Evolutionary conservation across 441 rosid species (phyloP), one percentile per base, ranked within the genome.

Genomic region (Sinapis alba): DNA sequence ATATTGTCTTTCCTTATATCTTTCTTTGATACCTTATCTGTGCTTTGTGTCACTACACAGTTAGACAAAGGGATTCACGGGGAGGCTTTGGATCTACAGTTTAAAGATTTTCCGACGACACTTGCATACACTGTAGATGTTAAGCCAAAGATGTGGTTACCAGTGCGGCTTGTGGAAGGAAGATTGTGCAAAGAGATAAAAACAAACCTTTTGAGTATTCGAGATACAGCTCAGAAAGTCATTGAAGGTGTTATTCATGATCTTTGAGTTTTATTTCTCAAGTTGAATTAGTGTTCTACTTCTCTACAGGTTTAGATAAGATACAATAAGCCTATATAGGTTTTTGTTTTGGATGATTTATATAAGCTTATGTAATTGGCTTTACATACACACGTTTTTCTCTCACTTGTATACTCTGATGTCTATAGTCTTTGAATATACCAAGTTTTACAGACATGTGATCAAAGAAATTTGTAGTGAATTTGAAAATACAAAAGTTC

Each of bases 81-180:
- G 68, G 86, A 79, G 24, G 34, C 43, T 27, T 73, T 81, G 72
- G 77, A 69, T 65, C 62, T 79, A 7, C 61, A 34, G 19, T 79
- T 78, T 66, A 77, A 84, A 77, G 86, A 82, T 62, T 86, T 79
- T 57, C 83, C 43, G 53, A 84, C 98, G 0, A 85, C 86, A 36
- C 96, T 92, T 66, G 78, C 86, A 0, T 91, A 88, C 75, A 45
- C 73, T 1, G 88, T 91, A 5, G 91, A 92, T 65, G 90, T 87
- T 20, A 87, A 84, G 75, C 98, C 97, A 4, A 92, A 92, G 80
- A 51, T 83, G 34, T 90, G 97, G 96, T 79, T 95, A 75, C 98
- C 96, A 0, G 88, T 89, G 66, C 77, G 80, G 20, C 83, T 95
- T 15, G 81, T 95, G 20, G 95, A 95, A 86, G 94, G 97, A 57